These are phyloP conservation scores for Rhododendron vialii DNA, from an alignment of 148 eudicot species.

Conservation along the genomic window DNA sequence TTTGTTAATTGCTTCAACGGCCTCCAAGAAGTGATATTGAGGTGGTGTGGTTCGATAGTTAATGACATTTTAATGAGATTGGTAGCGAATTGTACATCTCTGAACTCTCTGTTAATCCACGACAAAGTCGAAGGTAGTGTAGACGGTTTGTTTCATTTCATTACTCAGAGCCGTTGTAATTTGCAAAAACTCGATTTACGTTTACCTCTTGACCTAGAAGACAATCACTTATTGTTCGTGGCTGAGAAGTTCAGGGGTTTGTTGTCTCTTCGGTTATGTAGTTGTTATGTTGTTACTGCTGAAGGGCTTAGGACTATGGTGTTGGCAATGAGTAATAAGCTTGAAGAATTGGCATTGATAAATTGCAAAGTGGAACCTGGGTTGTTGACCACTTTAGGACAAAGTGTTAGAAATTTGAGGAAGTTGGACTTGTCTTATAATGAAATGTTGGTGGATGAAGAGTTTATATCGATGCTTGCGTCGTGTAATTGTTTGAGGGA, in stretches of 20 bases:
- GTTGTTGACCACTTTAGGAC: constrained; percentile 42
- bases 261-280: constrained; percentile 28
- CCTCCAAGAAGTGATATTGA: too few species aligned
- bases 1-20: too few species aligned
- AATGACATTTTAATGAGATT: too few species aligned
- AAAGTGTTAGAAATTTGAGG: constrained; percentile 34
- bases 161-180: constrained; percentile 23
- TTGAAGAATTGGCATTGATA: constrained; percentile 43
- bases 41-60: too few species aligned
- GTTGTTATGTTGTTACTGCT: constrained; percentile 44
- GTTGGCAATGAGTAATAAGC: constrained; percentile 17
- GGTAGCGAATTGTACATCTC: too few species aligned
- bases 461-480: constrained; percentile 40
- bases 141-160: constrained; percentile 48
- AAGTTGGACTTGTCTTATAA: constrained; percentile 50
- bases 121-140: constrained; percentile 40
- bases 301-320: constrained; percentile 36
- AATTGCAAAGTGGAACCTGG: constrained; percentile 48
- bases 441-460: constrained; percentile 35
- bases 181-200: constrained; percentile 41
- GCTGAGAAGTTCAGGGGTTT: constrained; percentile 28
- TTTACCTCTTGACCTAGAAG: constrained; percentile 48
- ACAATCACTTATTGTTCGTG: constrained; percentile 35
- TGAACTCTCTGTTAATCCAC: constrained; percentile 34
- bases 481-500: constrained; percentile 30